Evolutionary conservation across 2,329 filamentous ascomycete species (phyloP).

Genomic region (Septoria linicola): DNA sequence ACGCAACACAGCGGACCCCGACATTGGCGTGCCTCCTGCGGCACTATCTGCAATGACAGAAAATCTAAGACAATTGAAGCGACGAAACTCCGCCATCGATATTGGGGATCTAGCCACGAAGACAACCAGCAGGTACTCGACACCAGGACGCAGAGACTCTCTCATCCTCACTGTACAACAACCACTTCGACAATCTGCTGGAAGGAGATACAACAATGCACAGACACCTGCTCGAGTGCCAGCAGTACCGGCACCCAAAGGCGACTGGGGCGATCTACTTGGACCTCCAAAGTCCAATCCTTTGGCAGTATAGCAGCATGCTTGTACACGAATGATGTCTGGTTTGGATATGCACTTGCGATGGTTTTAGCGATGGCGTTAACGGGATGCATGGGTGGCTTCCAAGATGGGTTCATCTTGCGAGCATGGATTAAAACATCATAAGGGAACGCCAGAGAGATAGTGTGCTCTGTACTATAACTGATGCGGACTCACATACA

Average conservation of each 20-base stretch:
- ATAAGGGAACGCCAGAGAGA: background rate
- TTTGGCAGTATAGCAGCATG: slow-evolving; percentile 12
- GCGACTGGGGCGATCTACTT: slow-evolving; percentile 21
- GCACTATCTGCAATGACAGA: slow-evolving; percentile 16
- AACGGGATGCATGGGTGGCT: background rate
- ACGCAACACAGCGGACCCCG: slow-evolving; percentile 6
- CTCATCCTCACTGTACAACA: slow-evolving; percentile 17
- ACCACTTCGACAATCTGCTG: slow-evolving; percentile 20
- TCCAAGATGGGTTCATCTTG: background rate
- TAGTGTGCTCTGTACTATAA: background rate
- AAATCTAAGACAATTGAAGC: slow-evolving; percentile 13
- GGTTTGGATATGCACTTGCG: background rate
- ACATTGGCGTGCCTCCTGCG: slow-evolving; percentile 14
- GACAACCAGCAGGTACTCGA: slow-evolving; percentile 13
- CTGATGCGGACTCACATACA: slow-evolving; percentile 1
- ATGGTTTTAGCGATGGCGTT: slow-evolving; percentile 13
- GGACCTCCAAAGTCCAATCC: slow-evolving; percentile 16
- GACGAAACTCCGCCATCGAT: slow-evolving; percentile 15
- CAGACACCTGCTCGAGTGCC: slow-evolving; percentile 18
- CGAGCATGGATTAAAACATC: background rate
- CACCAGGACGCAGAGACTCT: slow-evolving; percentile 2
- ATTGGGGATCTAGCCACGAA: slow-evolving; percentile 10
- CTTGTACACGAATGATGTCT: slow-evolving; percentile 9
- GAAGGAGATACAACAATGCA: slow-evolving; percentile 19
- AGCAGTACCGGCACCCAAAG: slow-evolving; percentile 15